Base-by-base conservation (phyloP, 2,329 filamentous ascomycete species). In the Pestalotiopsis sp. region DNA sequence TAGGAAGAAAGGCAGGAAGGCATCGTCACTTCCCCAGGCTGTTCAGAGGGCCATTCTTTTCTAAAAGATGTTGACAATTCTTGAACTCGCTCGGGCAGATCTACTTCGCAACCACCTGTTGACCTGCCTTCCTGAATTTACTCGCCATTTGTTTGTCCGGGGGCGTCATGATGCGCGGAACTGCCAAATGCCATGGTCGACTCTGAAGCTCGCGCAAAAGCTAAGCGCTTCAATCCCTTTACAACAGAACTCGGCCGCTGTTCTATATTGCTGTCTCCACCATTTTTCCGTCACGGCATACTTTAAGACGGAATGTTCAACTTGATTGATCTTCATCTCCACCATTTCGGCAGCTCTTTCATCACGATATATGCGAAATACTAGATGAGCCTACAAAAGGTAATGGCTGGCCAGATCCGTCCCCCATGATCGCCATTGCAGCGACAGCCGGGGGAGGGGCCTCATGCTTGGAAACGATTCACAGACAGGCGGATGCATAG, bases 281-380 rank as follows among this genome's bases (percentile, higher is more conserved):
- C n/a, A 17, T 39, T 17, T 62, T 62, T 39, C 13, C 17, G 27
- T 39, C 17, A 14, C n/a, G 59, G 59, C 59, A 12, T 39, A 12
- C 59, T 5, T 20, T 13, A 23, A 17, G 45, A 52, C 45, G 45
- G 17, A 17, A n/a, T 41, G 13, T 17, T 49, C 17, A 23, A 36
- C 57, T 27, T 62, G 59, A 11, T 39, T 23, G 59, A 39, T 62
- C 31, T 12, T 62, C 59, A 62, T 62, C 27, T 39, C 57, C 57
- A 36, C 57, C 57, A 17, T 27, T 23, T 27, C 57, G 57, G 57
- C 57, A 36, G 57, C 20, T 62, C 31, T 39, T n/a, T 17, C 27
- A 9, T 14, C 31, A 39, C 27, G 20, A 41, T n/a, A 31, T 20
- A 13, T 23, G 23, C 13, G 57, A 59, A 59, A 58, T 27, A 11